These are phyloP conservation scores for Lindgomyces ingoldianus DNA, from an alignment of 495 filamentous ascomycete species.

Conservation along the genomic window DNA sequence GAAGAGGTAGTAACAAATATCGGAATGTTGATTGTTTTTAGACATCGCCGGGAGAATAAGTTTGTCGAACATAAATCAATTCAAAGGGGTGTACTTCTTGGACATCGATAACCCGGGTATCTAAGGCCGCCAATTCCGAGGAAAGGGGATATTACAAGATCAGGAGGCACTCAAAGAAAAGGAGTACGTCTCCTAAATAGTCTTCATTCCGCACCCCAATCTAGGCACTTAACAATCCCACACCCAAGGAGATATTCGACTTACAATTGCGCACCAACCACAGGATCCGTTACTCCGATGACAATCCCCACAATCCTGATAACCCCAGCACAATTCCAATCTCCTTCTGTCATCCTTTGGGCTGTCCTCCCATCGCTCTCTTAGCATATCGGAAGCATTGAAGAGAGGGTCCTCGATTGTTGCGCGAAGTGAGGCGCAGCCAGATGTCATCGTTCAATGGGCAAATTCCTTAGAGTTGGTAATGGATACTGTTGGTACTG, in stretches of 20 bases:
- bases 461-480: background rate
- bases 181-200: no score
- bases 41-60: background rate
- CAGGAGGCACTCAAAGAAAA: no score
- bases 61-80: background rate
- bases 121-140: no score
- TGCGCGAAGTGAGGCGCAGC: background rate
- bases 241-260: constrained; percentile 24
- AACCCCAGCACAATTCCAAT: constrained; percentile 34
- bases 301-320: constrained; percentile 37
- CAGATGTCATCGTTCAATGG: background rate
- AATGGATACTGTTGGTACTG: no score
- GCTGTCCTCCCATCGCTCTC: constrained; percentile 27
- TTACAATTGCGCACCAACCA: constrained; percentile 60
- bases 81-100: no score
- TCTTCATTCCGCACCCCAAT: no score
- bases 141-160: no score
- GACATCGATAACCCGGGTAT: no score
- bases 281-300: constrained; percentile 42
- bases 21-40: background rate
- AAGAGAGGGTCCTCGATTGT: background rate
- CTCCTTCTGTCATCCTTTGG: constrained; percentile 28
- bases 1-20: background rate
- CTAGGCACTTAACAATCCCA: no score
- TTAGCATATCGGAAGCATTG: background rate